Evolutionary conservation across 2,329 filamentous ascomycete genomes (phyloP), one percentile per base, ranked within the genome.

Genomic region (Colletotrichum tabaci): DNA sequence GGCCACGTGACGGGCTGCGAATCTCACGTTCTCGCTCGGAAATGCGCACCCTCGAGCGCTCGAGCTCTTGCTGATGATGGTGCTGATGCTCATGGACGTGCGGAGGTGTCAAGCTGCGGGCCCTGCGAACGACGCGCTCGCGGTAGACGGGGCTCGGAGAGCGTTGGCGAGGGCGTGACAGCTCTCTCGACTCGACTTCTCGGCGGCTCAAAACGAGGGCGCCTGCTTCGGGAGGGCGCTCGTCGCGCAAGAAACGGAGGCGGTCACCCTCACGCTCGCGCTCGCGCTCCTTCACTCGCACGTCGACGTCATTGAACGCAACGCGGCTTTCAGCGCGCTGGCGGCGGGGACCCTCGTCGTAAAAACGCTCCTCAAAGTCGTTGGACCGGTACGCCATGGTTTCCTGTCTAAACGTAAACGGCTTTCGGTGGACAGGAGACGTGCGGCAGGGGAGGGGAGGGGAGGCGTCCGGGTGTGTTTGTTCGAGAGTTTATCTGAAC

Each of bases 111-210:
- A 83, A 77, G 71, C 86, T 87, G 71, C 84, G 80, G 30, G 82
- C 80, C 50, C 85, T 80, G 62, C 82, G 79, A 21, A 87, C 75
- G 61, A 85, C 77, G 52, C 85, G 84, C 74, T 83, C 71, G 40
- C 72, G 65, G 50, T 74, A 72, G 30, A 79, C 73, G 30, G 85
- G 85, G 72, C 80, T 83, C 69, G 83, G 86, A 62, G 82, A 85
- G 61, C 84, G 82, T 52, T 80, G 82, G 64, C 83, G 84, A 64
- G 84, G 83, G 62, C 87, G 82, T 47, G 80, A 79, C 52, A 82
- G 81, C 77, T 89, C 87, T 71, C 87, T 76, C 0, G 85, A 88
- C 80, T 90, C 88, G 61, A 89, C 82, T 67, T 90, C 87, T 56
- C 87, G 84, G 74, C 86, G 81, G 62, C 88, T 85, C 58, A 90